phyloP scores from a whole-genome alignment of 768 basidiomycete species.

The Leccinum incarnatum region DNA sequence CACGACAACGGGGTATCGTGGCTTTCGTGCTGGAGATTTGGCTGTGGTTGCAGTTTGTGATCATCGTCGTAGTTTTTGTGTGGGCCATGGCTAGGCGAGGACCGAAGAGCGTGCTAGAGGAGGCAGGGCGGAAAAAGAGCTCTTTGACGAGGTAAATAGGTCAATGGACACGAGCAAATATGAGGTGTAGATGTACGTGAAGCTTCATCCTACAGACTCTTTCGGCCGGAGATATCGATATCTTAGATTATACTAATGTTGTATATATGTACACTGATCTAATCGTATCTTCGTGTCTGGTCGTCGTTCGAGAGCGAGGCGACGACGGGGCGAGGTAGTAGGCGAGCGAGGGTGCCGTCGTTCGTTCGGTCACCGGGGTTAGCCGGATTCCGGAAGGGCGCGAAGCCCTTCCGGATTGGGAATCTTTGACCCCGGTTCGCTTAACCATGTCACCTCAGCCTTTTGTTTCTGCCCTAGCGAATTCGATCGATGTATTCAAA shows the following conservation, averaged over 20 bases:
- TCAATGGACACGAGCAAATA: neutral
- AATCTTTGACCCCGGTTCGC: too few species aligned
- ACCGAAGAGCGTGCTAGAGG: slow-evolving; percentile 63
- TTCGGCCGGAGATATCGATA: slow-evolving; percentile 17
- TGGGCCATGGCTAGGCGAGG: slow-evolving; percentile 79
- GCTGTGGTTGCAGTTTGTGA: slow-evolving; percentile 79
- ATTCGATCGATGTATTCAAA: slow-evolving; percentile 68
- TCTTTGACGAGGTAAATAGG: slow-evolving; percentile 11
- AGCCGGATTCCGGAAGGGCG: too few species aligned
- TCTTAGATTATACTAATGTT: slow-evolving; percentile 22
- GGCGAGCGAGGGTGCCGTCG: too few species aligned
- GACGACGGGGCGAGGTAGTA: too few species aligned
- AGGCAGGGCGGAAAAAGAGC: slow-evolving; percentile 35
- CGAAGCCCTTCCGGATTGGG: too few species aligned
- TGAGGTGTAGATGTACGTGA: slow-evolving; percentile 4
- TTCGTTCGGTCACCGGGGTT: too few species aligned
- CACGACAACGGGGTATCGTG: slow-evolving; percentile 34
- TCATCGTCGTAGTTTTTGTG: slow-evolving; percentile 74
- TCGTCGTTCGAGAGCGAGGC: neutral
- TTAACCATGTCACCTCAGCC: slow-evolving; percentile 37
- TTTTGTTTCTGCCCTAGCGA: slow-evolving; percentile 44
- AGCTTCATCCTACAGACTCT: neutral
- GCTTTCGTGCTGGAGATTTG: slow-evolving; percentile 67
- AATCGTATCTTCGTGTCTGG: slow-evolving; percentile 6
- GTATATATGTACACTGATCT: slow-evolving; percentile 20